Conservation (phyloP, 2,329 filamentous ascomycete genomes). For the Whalleya microplaca region DNA sequence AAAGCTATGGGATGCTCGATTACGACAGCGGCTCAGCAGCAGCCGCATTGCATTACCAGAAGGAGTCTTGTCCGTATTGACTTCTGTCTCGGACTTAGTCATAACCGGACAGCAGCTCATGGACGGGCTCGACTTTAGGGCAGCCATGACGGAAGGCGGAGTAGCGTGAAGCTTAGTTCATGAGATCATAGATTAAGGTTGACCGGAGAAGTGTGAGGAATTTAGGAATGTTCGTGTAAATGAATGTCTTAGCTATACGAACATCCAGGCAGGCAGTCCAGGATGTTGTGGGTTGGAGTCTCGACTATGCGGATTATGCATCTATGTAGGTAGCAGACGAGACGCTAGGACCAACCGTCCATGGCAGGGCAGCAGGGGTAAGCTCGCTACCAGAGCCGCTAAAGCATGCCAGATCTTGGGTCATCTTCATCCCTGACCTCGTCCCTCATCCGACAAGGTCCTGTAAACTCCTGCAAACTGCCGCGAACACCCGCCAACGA, state of each 20-base stretch:
- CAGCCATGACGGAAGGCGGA: neutral
- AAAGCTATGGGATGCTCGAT: neutral
- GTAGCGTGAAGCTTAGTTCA: neutral
- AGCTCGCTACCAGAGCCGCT: neutral
- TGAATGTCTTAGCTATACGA: neutral
- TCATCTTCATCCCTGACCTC: too few species aligned
- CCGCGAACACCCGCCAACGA: too few species aligned
- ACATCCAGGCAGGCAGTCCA: too few species aligned
- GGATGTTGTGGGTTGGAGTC: neutral
- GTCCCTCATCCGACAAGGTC: too few species aligned
- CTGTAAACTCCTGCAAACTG: too few species aligned
- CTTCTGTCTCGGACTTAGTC: neutral
- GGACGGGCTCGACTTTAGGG: too few species aligned
- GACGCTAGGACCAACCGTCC: neutral
- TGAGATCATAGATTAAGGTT: conserved; percentile 28
- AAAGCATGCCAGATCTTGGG: neutral
- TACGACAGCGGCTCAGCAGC: neutral
- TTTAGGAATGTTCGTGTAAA: neutral
- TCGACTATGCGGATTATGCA: neutral
- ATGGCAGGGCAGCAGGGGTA: neutral
- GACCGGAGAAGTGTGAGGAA: neutral
- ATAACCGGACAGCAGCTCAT: neutral
- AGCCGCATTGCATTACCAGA: neutral
- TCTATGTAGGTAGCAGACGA: too few species aligned
- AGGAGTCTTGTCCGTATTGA: neutral